Conservation (phyloP, 495 filamentous ascomycete genomes). For the Mytilinidion resinicola region DNA sequence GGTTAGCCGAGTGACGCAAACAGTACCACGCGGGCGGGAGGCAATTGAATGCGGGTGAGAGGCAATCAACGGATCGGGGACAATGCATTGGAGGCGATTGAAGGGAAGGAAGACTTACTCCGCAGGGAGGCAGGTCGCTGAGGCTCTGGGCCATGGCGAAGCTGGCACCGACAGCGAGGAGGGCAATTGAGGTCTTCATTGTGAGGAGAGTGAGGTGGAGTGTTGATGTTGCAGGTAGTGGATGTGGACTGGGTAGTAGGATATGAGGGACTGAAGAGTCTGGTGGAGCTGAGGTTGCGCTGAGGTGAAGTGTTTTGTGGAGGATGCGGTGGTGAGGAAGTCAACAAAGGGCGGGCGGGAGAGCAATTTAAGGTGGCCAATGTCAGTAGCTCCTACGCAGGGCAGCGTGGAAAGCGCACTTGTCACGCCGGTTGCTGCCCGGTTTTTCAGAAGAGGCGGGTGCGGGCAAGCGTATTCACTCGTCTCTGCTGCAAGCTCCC, state of each 20-base stretch:
- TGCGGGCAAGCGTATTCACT: not conserved
- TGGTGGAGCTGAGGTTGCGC: not conserved
- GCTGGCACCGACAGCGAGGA: slow-evolving; percentile 33
- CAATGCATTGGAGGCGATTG: no score
- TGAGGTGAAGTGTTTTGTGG: not conserved
- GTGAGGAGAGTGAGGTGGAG: slow-evolving; percentile 8
- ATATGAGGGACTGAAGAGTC: slow-evolving; percentile 9
- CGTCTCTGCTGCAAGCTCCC: not conserved
- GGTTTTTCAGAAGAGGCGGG: not conserved
- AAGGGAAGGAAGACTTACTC: slow-evolving; percentile 12
- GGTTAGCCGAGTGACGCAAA: not conserved
- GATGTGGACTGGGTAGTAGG: slow-evolving; percentile 3
- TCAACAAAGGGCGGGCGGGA: not conserved
- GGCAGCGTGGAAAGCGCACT: not conserved
- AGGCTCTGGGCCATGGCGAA: slow-evolving; percentile 33
- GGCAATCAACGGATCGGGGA: no score
- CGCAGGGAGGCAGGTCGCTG: slow-evolving; percentile 14
- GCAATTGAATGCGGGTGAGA: no score
- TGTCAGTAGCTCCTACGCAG: not conserved
- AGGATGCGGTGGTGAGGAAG: not conserved
- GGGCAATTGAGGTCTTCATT: slow-evolving; percentile 36
- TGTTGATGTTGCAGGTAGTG: slow-evolving; percentile 9
- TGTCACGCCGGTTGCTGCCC: not conserved
- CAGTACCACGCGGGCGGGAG: not conserved
- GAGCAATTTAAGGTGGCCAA: slow-evolving; percentile 1